Conservation (phyloP, 495 filamentous ascomycete species). For the Penicillium nucicola region DNA sequence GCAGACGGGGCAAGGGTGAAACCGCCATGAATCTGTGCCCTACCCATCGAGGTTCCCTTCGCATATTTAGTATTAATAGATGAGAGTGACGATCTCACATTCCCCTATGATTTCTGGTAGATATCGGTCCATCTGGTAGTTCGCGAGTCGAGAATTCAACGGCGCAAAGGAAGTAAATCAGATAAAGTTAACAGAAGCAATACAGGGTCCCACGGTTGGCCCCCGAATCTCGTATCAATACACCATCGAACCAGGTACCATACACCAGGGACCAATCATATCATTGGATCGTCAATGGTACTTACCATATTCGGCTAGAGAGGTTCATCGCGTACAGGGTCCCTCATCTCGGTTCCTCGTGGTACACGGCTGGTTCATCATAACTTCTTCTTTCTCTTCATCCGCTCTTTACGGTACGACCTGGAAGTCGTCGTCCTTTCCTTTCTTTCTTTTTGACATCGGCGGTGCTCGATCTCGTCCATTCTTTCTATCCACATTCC, state of each 20-base stretch:
- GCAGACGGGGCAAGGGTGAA: conserved; percentile 6
- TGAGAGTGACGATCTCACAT: too few relatives aligned
- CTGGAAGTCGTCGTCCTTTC: conserved; percentile 32
- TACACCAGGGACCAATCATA: not conserved
- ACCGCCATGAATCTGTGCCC: conserved; percentile 5
- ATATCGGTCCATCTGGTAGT: too few relatives aligned
- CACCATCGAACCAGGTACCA: too few relatives aligned
- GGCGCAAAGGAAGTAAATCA: too few relatives aligned
- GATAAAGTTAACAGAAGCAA: too few relatives aligned
- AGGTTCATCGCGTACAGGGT: not conserved
- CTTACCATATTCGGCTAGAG: not conserved
- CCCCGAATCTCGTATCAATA: too few relatives aligned
- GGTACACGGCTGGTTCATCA: conserved; percentile 3
- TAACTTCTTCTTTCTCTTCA: not conserved
- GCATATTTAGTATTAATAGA: too few relatives aligned
- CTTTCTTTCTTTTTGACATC: conserved; percentile 19
- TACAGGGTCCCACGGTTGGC: too few relatives aligned
- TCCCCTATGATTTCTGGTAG: too few relatives aligned
- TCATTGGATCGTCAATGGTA: not conserved
- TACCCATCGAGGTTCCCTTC: too few relatives aligned
- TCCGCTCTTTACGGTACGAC: conserved; percentile 12
- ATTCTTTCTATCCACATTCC: conserved; percentile 35
- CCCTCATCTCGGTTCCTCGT: conserved; percentile 9
- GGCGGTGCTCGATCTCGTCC: conserved; percentile 27
- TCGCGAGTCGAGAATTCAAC: too few relatives aligned